Percentiles rank a stretch among this genome's conserved stretches.
These are phyloP conservation scores for Penicillium thymicola DNA, from an alignment of 2,329 filamentous ascomycete species.

Conservation along the genomic window DNA sequence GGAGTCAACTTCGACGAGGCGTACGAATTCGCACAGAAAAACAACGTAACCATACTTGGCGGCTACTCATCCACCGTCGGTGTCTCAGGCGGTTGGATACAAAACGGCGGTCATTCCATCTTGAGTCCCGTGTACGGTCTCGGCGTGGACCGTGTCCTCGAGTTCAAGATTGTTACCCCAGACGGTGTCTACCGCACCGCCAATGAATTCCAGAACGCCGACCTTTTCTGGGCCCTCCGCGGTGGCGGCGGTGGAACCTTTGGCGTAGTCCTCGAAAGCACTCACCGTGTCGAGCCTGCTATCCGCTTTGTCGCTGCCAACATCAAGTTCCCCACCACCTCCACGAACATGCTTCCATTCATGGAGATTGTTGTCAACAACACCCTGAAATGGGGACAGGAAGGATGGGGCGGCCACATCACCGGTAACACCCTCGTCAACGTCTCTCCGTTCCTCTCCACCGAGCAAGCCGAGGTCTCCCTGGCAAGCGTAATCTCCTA, in stretches of 20 bases:
- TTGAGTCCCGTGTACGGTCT: conserved; percentile 29
- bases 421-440: conserved; percentile 18
- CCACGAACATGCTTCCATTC: conserved; percentile 18
- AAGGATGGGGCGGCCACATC: conserved; percentile 25
- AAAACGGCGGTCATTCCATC: conserved; percentile 29
- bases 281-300: neutral
- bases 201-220: conserved; percentile 18
- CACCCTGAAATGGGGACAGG: conserved; percentile 18
- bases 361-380: conserved; percentile 23
- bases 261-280: conserved; percentile 15
- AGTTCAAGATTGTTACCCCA: conserved; percentile 29
- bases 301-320: neutral
- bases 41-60: conserved; percentile 26
- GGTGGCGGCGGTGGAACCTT: conserved; percentile 21
- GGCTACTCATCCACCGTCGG: conserved; percentile 18
- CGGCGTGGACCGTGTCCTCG: conserved; percentile 27
- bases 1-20: conserved; percentile 29
- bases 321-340: conserved; percentile 19
- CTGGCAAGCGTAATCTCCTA: conserved; percentile 5
- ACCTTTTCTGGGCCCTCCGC: conserved; percentile 23
- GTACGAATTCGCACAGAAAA: conserved; percentile 23
- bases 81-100: conserved; percentile 26
- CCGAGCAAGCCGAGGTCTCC: conserved; percentile 14
- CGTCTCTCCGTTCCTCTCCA: conserved; percentile 13
- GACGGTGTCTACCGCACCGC: conserved; percentile 13